Evolutionary conservation across 2,329 filamentous ascomycete species (phyloP), one percentile per base, ranked within the genome.

Genomic region (Fusarium sp.): DNA sequence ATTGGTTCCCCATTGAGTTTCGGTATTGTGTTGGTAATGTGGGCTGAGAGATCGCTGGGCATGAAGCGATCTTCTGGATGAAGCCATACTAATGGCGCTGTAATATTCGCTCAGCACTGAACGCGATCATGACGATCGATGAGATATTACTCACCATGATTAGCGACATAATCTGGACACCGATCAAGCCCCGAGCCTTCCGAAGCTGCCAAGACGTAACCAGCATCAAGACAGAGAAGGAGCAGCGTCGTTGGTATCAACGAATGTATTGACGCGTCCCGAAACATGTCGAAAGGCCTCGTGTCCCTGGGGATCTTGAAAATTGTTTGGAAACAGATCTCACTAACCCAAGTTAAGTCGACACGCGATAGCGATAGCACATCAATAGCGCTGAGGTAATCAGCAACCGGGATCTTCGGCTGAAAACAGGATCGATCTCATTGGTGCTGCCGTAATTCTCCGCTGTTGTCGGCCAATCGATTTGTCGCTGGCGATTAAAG

Each of bases 61-160:
- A 74, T 77, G 43, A 73, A 81, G 3, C 74, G 76, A n/a, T 81
- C 80, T 6, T 81, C 72, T 1, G 80, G 73, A 12, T 81, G 80
- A 28, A 81, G 73, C 80, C 80, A 81, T 7, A 81, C 37, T 21
- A 81, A 62, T 44, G 80, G 80, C 6, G 80, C 80, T 81, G 67
- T 13, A 33, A 46, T 23, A 7, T 52, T 21, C 9, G 7, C 37
- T 67, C 16, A 60, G 38, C 28, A 60, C n/a, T 35, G 10, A 21
- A 28, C 18, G 7, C 40, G 25, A 19, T 25, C 15, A 11, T 50
- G 37, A 46, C 37, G 46, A 40, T 50, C 35, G 25, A 12, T 35
- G 44, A 28, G 42, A 50, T 32, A 37, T 35, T 38, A 77, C 78
- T 40, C 78, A 81, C 80, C 80, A 46, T 81, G 58, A 21, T 68